Evolutionary conservation across 805 yeast genomes (phyloP).

Genomic region (Saturnispora diversa): DNA sequence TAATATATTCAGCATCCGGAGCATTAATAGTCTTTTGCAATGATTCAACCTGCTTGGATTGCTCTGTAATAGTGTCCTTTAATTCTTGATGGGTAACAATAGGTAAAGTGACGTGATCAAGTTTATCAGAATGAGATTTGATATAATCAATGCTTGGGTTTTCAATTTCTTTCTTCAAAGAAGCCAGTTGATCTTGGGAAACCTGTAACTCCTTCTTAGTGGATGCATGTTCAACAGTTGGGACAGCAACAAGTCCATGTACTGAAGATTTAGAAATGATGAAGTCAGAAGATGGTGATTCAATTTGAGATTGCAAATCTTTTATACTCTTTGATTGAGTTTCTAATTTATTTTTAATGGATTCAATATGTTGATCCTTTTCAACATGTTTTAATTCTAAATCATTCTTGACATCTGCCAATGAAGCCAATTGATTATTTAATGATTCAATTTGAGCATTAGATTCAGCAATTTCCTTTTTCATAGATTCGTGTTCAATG

Average conservation of each 20-base stretch:
- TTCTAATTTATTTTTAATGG: conserved; percentile 2
- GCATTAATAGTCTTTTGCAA: conserved; percentile 4
- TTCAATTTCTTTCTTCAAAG: neutral
- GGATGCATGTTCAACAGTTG: conserved; percentile 22
- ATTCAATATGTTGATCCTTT: neutral
- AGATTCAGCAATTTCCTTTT: conserved; percentile 5
- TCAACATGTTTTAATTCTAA: neutral
- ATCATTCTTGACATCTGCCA: neutral
- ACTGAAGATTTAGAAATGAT: conserved; percentile 5
- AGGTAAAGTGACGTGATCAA: neutral
- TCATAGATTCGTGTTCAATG: conserved; percentile 3
- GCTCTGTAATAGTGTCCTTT: neutral
- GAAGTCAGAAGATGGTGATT: conserved; percentile 14
- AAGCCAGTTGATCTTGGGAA: neutral
- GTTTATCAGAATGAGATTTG: neutral
- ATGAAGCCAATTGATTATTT: neutral
- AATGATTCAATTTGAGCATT: conserved; percentile 9
- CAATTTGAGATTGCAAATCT: conserved; percentile 6
- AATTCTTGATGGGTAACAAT: neutral
- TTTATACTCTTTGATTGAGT: neutral
- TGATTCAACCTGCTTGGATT: neutral
- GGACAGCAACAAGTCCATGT: conserved; percentile 12
- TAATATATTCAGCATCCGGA: conserved; percentile 19
- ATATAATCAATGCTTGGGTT: conserved; percentile 4
- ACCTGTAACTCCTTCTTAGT: conserved; percentile 11